Conservation (phyloP, 805 yeast species). For the Kockiozyma suomiensis region DNA sequence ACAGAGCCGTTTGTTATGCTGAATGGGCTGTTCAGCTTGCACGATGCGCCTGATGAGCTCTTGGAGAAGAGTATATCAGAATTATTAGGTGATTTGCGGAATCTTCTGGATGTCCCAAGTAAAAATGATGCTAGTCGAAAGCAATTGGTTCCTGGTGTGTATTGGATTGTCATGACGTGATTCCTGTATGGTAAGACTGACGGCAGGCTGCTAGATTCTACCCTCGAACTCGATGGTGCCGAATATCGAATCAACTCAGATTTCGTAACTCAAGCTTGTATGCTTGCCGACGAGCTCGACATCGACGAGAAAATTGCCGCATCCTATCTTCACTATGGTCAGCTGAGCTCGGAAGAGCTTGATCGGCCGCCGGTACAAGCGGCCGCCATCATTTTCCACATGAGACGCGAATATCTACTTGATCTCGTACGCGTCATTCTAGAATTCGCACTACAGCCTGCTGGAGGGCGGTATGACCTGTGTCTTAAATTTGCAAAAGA, state of each 20-base stretch:
- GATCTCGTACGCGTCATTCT: constrained; percentile 45
- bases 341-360: constrained; percentile 45
- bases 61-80: background rate
- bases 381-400: constrained; percentile 69
- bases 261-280: constrained; percentile 62
- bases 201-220: constrained; percentile 41
- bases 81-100: constrained; percentile 42
- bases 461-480: constrained; percentile 14
- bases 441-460: background rate
- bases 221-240: constrained; percentile 53
- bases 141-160: constrained; percentile 40
- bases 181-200: background rate
- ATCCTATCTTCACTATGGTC: constrained; percentile 60
- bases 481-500: constrained; percentile 18
- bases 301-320: constrained; percentile 79
- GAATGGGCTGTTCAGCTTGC: constrained; percentile 7
- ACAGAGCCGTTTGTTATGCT: constrained; percentile 25
- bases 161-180: background rate
- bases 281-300: constrained; percentile 64
- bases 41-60: background rate
- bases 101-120: constrained; percentile 44
- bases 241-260: constrained; percentile 65
- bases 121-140: constrained; percentile 44
- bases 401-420: constrained; percentile 71
- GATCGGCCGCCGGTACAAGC: constrained; percentile 42